Evolutionary conservation across 139 green algal species (phyloP).

Genomic region (Chlamydomonas schloesseri): DNA sequence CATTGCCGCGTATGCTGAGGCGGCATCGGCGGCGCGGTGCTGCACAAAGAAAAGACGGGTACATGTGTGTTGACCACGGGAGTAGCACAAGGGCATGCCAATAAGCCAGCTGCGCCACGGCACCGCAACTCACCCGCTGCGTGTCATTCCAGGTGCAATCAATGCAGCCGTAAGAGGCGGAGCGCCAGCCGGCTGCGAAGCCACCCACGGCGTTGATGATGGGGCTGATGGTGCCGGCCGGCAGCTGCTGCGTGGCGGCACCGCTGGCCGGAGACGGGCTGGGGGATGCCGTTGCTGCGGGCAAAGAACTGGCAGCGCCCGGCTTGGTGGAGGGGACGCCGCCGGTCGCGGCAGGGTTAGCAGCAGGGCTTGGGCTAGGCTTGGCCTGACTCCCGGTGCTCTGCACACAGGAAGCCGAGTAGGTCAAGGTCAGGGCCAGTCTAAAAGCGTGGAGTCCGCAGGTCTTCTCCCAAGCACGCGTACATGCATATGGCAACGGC

Average conservation of each 20-base stretch:
- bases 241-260: background rate
- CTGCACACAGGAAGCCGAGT: no score
- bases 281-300: background rate
- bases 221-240: slow-evolving; percentile 10
- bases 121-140: slow-evolving; percentile 7
- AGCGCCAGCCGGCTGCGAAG: slow-evolving; percentile 23
- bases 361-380: background rate
- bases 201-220: background rate
- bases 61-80: background rate
- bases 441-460: no score
- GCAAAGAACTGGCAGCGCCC: background rate
- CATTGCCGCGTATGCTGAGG: slow-evolving; percentile 39
- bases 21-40: slow-evolving; percentile 25
- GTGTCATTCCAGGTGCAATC: slow-evolving; percentile 55
- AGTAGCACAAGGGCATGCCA: no score
- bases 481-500: no score
- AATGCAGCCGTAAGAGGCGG: slow-evolving; percentile 39
- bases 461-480: no score
- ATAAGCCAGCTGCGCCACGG: no score
- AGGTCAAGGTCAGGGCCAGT: no score
- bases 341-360: background rate
- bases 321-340: slow-evolving; percentile 11
- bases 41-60: background rate
- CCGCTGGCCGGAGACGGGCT: background rate
- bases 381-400: background rate